Base-by-base conservation (phyloP, 768 basidiomycete species). In the Phlegmacium glaucopus region DNA sequence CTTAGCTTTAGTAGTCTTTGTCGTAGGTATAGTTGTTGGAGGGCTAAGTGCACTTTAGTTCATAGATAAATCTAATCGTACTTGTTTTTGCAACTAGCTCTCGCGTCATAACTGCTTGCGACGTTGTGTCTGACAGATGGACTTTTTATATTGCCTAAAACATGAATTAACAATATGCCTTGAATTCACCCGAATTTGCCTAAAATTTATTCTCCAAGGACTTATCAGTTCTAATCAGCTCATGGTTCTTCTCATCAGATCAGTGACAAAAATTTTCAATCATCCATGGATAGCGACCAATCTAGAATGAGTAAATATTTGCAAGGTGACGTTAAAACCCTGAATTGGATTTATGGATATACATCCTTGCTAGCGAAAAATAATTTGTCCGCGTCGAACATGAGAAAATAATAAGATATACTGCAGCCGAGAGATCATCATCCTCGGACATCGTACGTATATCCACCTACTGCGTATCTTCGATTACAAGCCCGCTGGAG, bases 351-450 rank as follows among this genome's bases (percentile, higher is more conserved):
- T 34, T n/a, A 34, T 34, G 32, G 10, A n/a, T 34, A 34, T 10
- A 34, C 32, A 10, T 11, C 32, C 6, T 34, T 22, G n/a, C 22
- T 5, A 22, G 22, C 22, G 22, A 22, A 22, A 2, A 22, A 22
- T 22, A 22, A 22, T 22, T 22, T 22, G 22, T 22, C 22, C 22
- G 42, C 38, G 44, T n/a, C 40, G 43, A 44, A 47, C 50, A 52
- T 52, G 50, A 52, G 50, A 52, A 48, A 47, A 3, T 22, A 22
- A 22, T 22, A 5, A 2, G 22, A 5, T 22, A 22, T 22, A 22
- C 5, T 22, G 22, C n/a, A 6, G 39, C 39, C 39, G 39, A 17
- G 39, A 16, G 39, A 2, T n/a, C 6, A 34, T 34, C 32, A 6
- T 34, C 32, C 6, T n/a, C n/a, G n/a, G n/a, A 10, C 32, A 34